Conservation (phyloP, 306 rosid species). For the Corylus americana region DNA sequence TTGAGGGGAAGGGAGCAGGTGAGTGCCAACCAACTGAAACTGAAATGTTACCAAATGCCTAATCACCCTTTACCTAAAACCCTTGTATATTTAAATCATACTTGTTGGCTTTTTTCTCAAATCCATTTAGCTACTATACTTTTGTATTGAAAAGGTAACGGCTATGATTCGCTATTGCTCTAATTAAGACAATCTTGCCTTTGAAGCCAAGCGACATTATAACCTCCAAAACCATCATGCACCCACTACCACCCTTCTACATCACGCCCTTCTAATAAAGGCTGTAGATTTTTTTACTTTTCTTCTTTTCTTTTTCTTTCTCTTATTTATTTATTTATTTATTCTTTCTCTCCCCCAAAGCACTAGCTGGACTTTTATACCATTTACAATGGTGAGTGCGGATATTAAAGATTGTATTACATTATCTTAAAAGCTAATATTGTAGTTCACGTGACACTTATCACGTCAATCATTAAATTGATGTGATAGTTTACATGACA, state of each 20-base stretch:
- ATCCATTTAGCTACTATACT: no score
- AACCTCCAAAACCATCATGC: constrained; percentile 20
- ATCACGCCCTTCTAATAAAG: constrained; percentile 14
- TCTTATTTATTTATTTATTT: no score
- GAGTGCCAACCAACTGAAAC: constrained; percentile 44
- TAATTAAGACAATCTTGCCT: constrained; percentile 43
- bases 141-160: not conserved
- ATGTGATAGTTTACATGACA: no score
- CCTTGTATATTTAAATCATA: constrained; percentile 1
- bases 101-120: not conserved
- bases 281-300: not conserved
- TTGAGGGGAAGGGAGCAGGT: constrained; percentile 28
- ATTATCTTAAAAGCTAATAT: no score
- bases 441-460: no score
- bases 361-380: not conserved
- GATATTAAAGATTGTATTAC: no score
- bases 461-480: no score
- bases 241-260: constrained; percentile 35
- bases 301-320: not conserved
- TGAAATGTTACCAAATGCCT: constrained; percentile 48
- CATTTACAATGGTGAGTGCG: no score
- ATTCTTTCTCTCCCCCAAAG: not conserved
- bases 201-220: constrained; percentile 64
- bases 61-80: constrained; percentile 38
- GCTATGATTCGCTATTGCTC: constrained; percentile 23